Conservation (phyloP, 1,284 basidiomycete species). For the Sphagnurus paluster region DNA sequence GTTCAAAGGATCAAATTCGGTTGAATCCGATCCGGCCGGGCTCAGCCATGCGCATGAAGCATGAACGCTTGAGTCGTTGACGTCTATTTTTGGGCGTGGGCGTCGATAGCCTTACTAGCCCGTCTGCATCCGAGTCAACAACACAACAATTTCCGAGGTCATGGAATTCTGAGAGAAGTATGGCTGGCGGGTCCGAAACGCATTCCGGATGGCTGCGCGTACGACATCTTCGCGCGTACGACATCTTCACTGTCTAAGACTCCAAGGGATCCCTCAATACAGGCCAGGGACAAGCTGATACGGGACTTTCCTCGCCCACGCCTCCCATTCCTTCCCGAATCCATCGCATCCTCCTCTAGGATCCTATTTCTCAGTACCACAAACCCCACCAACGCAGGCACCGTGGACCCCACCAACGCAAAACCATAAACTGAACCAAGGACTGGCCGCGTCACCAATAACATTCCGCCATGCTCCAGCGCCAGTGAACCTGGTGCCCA, state of each 20-base stretch:
- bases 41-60: no score
- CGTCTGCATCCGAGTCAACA: no score
- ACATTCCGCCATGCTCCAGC: constrained; percentile 11
- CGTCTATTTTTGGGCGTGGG: no score
- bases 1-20: no score
- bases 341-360: constrained; percentile 17
- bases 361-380: constrained; percentile 7
- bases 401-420: neutral
- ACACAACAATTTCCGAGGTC: no score
- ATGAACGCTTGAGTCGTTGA: no score
- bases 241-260: neutral
- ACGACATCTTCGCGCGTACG: neutral
- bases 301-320: constrained; percentile 22
- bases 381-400: neutral
- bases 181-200: no score
- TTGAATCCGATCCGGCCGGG: no score
- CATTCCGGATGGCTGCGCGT: neutral
- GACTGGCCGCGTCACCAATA: neutral
- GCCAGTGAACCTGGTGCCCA: constrained; percentile 10
- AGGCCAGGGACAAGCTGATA: constrained; percentile 21
- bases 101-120: no score
- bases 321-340: constrained; percentile 23
- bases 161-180: no score
- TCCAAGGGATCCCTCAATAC: neutral
- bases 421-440: constrained; percentile 1